Conservation (phyloP, 768 basidiomycete genomes). For the Mycena polygramma region DNA sequence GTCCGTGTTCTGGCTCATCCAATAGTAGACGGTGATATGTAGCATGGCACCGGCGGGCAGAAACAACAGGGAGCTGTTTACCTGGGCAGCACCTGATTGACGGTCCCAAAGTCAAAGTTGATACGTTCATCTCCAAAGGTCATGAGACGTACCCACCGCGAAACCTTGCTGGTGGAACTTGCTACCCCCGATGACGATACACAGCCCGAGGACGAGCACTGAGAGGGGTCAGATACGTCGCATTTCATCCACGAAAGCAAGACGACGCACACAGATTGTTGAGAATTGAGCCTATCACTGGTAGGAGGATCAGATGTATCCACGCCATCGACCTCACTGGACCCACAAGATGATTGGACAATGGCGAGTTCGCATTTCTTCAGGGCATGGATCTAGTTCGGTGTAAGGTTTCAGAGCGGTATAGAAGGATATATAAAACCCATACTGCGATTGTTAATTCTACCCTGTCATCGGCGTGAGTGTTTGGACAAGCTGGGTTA, state of each 20-base stretch:
- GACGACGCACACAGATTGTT: constrained; percentile 65
- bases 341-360: constrained; percentile 71
- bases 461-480: constrained; percentile 30
- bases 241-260: constrained; percentile 2
- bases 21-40: constrained; percentile 70
- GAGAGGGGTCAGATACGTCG: constrained; percentile 1
- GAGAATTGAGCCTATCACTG: constrained; percentile 74
- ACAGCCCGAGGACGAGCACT: constrained; percentile 77
- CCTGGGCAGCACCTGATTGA: constrained; percentile 54
- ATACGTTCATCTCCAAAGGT: neutral
- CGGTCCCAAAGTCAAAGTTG: neutral
- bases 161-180: constrained; percentile 70
- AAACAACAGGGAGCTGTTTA: constrained; percentile 67
- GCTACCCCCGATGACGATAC: constrained; percentile 73
- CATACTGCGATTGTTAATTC: constrained; percentile 71
- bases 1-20: constrained; percentile 47
- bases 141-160: constrained; percentile 56
- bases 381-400: constrained; percentile 36
- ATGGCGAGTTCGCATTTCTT: constrained; percentile 58
- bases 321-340: constrained; percentile 33
- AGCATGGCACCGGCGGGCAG: constrained; percentile 67
- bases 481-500: neutral
- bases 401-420: neutral
- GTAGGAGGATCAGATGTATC: neutral
- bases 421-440: neutral